Evolutionary conservation across 805 yeast genomes (phyloP), one percentile per base, ranked within the genome.

Genomic region (Candida vaughaniae): DNA sequence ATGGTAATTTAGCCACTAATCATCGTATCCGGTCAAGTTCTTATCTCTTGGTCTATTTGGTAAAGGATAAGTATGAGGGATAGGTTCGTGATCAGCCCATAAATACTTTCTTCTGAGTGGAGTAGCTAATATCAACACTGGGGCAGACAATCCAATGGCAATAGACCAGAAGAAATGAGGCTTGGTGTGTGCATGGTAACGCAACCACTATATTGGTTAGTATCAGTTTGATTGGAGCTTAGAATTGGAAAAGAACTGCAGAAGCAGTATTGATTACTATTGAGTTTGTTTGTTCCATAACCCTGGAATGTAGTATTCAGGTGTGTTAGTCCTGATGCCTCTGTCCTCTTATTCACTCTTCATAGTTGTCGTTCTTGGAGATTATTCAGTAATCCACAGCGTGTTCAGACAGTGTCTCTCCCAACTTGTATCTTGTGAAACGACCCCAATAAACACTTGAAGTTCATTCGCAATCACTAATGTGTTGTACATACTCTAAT

Each of bases 121-220:
- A 29, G 88, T 72, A 36, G 74, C 72, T 20, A 71, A 66, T 25
- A 84, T 69, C 38, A 83, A 73, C 4, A 78, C 60, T 9, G 93
- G 91, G 4, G 85, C 88, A 33, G 81, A 56, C 28, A 77, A 55
- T 6, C 89, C 95, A 52, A 85, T 69, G 25, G 70, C 69, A 15
- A 78, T 73, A 19, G 88, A 69, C 53, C 72, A 79, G 56, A 84
- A 80, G 46, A 83, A 67, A 62, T 84, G 87, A 28, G 95, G 95
- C 56, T 79, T 78, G 48, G 76, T 77, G 64, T 84, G 83, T 16
- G 90, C 85, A 49, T 80, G 81, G 64, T 78, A 84, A 58, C 90
- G 82, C 47, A 73, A 60, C 85, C 85, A 80, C 84, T 78, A 45
- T n/a, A 35, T 40, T 9, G 6, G 56, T 51, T 58, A 53, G 58